Evolutionary conservation across 108 stramenopile species (phyloP), one percentile per base, ranked within the genome.

Genomic region (Cyclotella cryptica): DNA sequence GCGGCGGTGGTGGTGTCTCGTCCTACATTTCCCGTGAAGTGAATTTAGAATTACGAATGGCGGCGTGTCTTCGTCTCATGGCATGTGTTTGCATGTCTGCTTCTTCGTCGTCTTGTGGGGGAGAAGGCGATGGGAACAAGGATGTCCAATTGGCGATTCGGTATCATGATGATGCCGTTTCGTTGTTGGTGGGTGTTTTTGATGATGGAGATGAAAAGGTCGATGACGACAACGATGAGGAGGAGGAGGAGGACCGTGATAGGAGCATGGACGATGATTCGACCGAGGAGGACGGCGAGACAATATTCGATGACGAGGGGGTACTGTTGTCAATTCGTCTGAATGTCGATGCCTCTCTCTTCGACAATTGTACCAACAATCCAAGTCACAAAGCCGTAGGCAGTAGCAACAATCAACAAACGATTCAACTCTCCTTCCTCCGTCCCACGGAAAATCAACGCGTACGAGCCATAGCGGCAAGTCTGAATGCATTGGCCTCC

Each of bases 1-100:
- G n/a, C n/a, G n/a, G n/a, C n/a, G n/a, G n/a, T n/a, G n/a, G n/a
- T n/a, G n/a, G n/a, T n/a, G n/a, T n/a, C n/a, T n/a, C n/a, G n/a
- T n/a, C n/a, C n/a, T n/a, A n/a, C n/a, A n/a, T n/a, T n/a, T n/a
- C n/a, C 18, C 35, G 53, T 30, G 30, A 41, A 54, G 67, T 79
- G 30, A 79, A 79, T 67, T 52, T 79, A 12, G 78, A 79, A 66
- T 65, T 79, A 52, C 52, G 78, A 66, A 79, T 79, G 64, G 78
- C 78, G 18, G 63, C 57, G 43, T 67, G 41, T 1, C 65, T 72
- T 0, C 63, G 78, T 22, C 72, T 79, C 26, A 45, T 79, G 29
- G 78, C 78, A 13, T 13, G 41, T 46, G 43, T 78, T 26, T 60
- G 26, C 42, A 30, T 60, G 30, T n/a, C 64, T 21, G n/a, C n/a